Conservation (phyloP, 2,329 filamentous ascomycete species). For the Pestalotiopsis sp. region DNA sequence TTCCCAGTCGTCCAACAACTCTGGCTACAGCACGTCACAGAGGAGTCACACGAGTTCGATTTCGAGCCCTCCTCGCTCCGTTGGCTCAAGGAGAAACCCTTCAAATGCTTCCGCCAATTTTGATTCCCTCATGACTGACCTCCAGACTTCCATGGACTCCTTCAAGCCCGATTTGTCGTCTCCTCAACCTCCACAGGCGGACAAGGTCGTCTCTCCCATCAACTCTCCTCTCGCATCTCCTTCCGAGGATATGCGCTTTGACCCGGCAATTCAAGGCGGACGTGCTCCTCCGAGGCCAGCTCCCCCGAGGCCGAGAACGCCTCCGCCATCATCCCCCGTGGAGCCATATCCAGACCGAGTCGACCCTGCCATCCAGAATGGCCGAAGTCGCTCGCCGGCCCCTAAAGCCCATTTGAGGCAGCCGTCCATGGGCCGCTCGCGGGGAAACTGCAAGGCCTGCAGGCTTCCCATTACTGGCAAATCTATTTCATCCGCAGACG, state of each 20-base stretch:
- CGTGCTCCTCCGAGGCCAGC: slow-evolving; percentile 16
- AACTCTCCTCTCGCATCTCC: slow-evolving; percentile 13
- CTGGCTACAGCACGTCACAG: slow-evolving; percentile 53
- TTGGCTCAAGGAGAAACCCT: slow-evolving; percentile 38
- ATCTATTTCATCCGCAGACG: slow-evolving; percentile 91
- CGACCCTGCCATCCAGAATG: slow-evolving; percentile 20
- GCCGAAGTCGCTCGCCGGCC: slow-evolving; percentile 26
- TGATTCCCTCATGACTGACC: slow-evolving; percentile 52
- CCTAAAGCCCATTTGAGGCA: slow-evolving; percentile 40
- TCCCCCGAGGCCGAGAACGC: slow-evolving; percentile 9
- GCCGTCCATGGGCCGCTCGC: slow-evolving; percentile 46
- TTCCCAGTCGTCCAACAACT: slow-evolving; percentile 68
- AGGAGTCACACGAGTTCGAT: slow-evolving; percentile 63
- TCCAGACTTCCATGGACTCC: slow-evolving; percentile 53
- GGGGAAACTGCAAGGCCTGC: slow-evolving; percentile 85
- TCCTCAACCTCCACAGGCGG: slow-evolving; percentile 19
- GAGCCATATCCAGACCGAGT: background rate
- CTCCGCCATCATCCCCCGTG: slow-evolving; percentile 20
- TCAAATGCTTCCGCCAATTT: slow-evolving; percentile 47
- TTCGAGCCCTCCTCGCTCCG: slow-evolving; percentile 57
- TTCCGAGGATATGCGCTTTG: slow-evolving; percentile 28
- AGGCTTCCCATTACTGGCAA: slow-evolving; percentile 79
- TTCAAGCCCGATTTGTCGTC: slow-evolving; percentile 32
- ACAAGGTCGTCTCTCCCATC: slow-evolving; percentile 8
- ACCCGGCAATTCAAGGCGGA: slow-evolving; percentile 30